Evolutionary conservation across 2,329 filamentous ascomycete species (phyloP), one percentile per base, ranked within the genome.

Genomic region (Nigrospora osmanthi): DNA sequence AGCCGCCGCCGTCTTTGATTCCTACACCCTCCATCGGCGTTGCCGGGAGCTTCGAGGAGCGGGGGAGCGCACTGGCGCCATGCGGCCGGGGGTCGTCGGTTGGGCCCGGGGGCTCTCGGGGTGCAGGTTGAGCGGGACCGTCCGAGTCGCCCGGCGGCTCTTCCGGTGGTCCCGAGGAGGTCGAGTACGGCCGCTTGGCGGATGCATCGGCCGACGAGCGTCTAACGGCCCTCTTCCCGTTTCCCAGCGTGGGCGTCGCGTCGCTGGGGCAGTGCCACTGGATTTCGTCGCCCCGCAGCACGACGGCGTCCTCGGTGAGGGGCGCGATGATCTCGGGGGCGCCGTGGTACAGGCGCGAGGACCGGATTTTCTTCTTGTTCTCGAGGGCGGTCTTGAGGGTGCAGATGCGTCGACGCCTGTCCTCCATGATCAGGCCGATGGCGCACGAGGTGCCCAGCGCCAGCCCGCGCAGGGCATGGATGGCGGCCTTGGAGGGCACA

Each of bases 391-490:
- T 64, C 38, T 66, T 66, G 32, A 74, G 68, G 38, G 75, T 65
- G 44, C 72, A 71, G 49, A 79, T 72, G 23, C 75, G 71, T 46
- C 74, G 72, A 47, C 76, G 69, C 40, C 75, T 73, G 58, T 80
- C 76, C 59, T 80, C 76, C 46, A 76, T 67, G 45, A 80, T 63
- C 23, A 76, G 58, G 41, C 72, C 69, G 45, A 80, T 67, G 36
- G 75, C 78, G 55, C 75, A 80, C 10, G 76, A 77, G 2, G 76
- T 79, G 42, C 76, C 76, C 14, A 80, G 60, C 45, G 76, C 69
- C 47, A 79, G 67, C 50, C 75, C 71, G 49, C 75, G 73, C 33
- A 80, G 71, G 47, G 75, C 71, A 58, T 74, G 71, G 51, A 80
- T 67, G 47, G 72, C 74, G 47, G 72, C 72, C 62, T 74, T 73